Percentiles rank a stretch among this genome's conserved stretches.
Evolutionary conservation across 805 yeast genomes (phyloP).

Genomic region (Phaffomyces opuntiae): DNA sequence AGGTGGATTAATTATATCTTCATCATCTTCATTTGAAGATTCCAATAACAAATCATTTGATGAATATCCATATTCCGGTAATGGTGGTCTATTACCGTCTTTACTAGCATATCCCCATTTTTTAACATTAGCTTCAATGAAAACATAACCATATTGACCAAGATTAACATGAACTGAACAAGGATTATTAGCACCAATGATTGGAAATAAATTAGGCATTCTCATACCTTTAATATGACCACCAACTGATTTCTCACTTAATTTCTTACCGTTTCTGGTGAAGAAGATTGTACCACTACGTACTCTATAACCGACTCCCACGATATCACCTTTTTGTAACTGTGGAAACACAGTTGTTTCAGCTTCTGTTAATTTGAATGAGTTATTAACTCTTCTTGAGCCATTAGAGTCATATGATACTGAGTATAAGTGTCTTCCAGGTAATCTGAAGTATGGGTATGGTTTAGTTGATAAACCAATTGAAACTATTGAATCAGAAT

Average conservation of each 20-base stretch:
- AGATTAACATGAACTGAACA: slow-evolving; percentile 82
- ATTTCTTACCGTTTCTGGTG: slow-evolving; percentile 89
- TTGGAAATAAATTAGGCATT: slow-evolving; percentile 72
- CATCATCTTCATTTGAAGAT: slow-evolving; percentile 32
- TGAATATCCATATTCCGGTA: slow-evolving; percentile 84
- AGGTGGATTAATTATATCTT: slow-evolving; percentile 18
- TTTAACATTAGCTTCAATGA: slow-evolving; percentile 77
- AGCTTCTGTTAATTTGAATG: slow-evolving; percentile 43
- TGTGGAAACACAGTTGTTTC: slow-evolving; percentile 51
- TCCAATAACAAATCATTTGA: slow-evolving; percentile 72
- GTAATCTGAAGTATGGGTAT: slow-evolving; percentile 87
- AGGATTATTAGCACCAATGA: slow-evolving; percentile 76
- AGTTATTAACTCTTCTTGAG: slow-evolving; percentile 68
- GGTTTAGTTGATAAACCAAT: slow-evolving; percentile 83
- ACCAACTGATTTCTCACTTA: slow-evolving; percentile 74
- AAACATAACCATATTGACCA: slow-evolving; percentile 79
- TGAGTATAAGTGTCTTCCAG: slow-evolving; percentile 85
- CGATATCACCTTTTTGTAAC: slow-evolving; percentile 76
- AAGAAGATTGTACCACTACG: slow-evolving; percentile 83
- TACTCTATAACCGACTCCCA: slow-evolving; percentile 86
- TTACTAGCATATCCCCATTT: slow-evolving; percentile 83
- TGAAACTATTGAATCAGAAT: slow-evolving; percentile 48
- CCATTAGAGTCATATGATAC: slow-evolving; percentile 87
- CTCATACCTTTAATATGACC: slow-evolving; percentile 73
- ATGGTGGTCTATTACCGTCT: slow-evolving; percentile 82